These are phyloP conservation scores for Clavispora santaluciae DNA, from an alignment of 805 yeast species.

Conservation along the genomic window DNA sequence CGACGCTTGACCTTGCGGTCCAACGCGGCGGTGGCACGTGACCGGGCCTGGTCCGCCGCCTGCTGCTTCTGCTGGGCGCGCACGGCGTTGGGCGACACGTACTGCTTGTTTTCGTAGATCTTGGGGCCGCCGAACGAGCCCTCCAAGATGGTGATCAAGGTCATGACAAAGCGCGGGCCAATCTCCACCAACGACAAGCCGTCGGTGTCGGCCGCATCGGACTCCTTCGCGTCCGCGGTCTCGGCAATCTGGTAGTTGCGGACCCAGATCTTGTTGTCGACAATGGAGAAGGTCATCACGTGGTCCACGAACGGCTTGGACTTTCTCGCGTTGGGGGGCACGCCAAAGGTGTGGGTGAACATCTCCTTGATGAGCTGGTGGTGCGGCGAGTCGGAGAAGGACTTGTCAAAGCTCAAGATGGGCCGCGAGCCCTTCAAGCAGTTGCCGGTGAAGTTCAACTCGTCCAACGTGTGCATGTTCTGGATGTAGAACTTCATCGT, in stretches of 20 bases:
- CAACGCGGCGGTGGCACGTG: constrained; percentile 74
- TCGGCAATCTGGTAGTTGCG: constrained; percentile 89
- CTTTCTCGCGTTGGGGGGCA: constrained; percentile 90
- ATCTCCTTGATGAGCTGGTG: constrained; percentile 75
- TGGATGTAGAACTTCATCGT: constrained; percentile 90
- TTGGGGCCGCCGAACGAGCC: constrained; percentile 98
- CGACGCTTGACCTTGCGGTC: constrained; percentile 72
- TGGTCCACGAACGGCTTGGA: constrained; percentile 94
- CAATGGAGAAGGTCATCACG: constrained; percentile 87
- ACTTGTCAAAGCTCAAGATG: constrained; percentile 76
- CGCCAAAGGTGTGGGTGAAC: constrained; percentile 79
- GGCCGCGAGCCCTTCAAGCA: constrained; percentile 96
- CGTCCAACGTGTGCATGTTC: constrained; percentile 94
- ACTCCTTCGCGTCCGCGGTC: constrained; percentile 53
- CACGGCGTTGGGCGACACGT: constrained; percentile 91
- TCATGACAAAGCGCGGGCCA: constrained; percentile 94
- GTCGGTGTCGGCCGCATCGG: constrained; percentile 40
- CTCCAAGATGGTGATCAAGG: constrained; percentile 85
- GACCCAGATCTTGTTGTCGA: constrained; percentile 92
- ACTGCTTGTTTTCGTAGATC: constrained; percentile 94
- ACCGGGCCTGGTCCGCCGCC: constrained; percentile 72
- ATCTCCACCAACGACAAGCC: constrained; percentile 84
- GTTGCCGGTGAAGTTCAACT: constrained; percentile 93
- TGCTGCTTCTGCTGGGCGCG: constrained; percentile 83
- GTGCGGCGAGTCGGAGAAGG: constrained; percentile 65